Evolutionary conservation across 75 land plant genomes (phyloP), one percentile per base, ranked within the genome.

Genomic region (Pinus taeda): DNA sequence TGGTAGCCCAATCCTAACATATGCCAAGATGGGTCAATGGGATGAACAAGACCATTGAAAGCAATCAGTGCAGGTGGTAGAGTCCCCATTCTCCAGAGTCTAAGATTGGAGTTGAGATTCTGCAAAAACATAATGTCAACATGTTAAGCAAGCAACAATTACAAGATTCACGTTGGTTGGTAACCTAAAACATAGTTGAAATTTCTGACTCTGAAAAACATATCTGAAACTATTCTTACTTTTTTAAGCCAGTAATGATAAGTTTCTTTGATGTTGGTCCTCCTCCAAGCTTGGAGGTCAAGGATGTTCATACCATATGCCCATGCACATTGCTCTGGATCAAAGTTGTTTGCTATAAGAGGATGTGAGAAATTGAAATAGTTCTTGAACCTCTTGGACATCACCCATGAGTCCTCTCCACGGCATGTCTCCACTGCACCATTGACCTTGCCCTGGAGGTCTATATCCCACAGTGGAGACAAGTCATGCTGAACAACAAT

Each of bases 271-370:
- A 94, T 90, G 75, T 92, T 91, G n/a, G 92, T 83, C 69, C 71
- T 83, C 77, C 94, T 88, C 97, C 95, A 94, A 0, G 89, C 94
- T 45, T 83, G 75, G n/a, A 94, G 83, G 73, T 92, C 97, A 63
- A 94, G 83, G 36, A 94, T 72, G 76, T 94, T 94, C 95, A 94
- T 87, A 21, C 97, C 97, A 88, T 86, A 92, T 24, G 89, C 88
- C 97, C 97, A 94, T 12, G 87, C 92, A 78, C 95, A 92, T 75
- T 85, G 80, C 20, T 92, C 86, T n/a, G 79, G 87, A 59, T 91
- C 81, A 67, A 93, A 90, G 33, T 84, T 85, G 14, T 77, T 66
- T 53, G 94, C 71, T 58, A 93, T 88, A 9, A 91, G 39, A 11
- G 94, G 94, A 67, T 92, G 82, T 6, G 94, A 88, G 57, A 93